phyloP scores from a whole-genome alignment of 2,329 filamentous ascomycete species.

The Sporothrix pseudoabietina region DNA sequence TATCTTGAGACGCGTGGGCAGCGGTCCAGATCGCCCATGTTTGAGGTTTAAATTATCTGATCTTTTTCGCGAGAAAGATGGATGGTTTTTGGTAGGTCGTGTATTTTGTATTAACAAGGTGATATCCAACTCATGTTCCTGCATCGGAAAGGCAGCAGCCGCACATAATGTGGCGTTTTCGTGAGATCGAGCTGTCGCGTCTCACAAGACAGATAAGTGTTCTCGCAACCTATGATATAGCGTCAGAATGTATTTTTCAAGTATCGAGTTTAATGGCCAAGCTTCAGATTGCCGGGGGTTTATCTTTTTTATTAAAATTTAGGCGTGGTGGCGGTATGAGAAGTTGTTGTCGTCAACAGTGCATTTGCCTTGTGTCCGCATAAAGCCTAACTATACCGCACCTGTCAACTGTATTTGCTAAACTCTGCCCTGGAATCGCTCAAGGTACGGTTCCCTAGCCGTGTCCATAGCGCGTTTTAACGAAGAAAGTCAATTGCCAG shows the following conservation, averaged over 20 bases:
- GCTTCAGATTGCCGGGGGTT: background rate
- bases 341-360: background rate
- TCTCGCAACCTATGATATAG: background rate
- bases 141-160: background rate
- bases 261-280: background rate
- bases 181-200: slow-evolving; percentile 1
- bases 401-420: background rate
- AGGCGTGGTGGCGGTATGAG: background rate
- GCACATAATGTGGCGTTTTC: slow-evolving; percentile 2
- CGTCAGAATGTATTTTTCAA: no score
- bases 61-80: background rate
- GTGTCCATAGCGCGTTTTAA: background rate
- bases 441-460: background rate
- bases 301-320: background rate
- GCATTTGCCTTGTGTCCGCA: background rate
- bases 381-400: background rate
- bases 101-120: background rate
- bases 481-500: background rate
- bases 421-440: background rate
- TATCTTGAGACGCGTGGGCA: background rate
- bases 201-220: background rate
- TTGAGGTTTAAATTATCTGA: background rate
- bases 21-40: background rate
- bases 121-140: background rate
- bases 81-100: background rate